Evolutionary conservation across 139 green algal genomes (phyloP).

Genomic region (Edaphochlamys debaryana): DNA sequence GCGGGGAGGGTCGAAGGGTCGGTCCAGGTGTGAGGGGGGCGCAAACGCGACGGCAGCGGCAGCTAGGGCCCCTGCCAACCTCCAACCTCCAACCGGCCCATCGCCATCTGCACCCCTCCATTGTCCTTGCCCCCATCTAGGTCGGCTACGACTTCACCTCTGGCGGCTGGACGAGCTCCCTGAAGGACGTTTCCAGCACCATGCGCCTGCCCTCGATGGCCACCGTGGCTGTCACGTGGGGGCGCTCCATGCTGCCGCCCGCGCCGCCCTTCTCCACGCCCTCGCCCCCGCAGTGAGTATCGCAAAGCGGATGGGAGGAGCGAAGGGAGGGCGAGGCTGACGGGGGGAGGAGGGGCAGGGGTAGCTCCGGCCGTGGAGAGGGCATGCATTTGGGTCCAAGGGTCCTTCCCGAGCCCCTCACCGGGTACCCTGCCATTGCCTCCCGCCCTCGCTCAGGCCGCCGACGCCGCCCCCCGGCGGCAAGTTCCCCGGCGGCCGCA

Average conservation of each 20-base stretch:
- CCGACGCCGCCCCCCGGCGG: too few species aligned
- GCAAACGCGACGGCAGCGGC: background rate
- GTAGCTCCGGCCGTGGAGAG: too few species aligned
- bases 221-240: background rate
- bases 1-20: too few species aligned
- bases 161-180: background rate
- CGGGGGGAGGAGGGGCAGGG: background rate
- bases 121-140: background rate
- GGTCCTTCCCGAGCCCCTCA: too few species aligned
- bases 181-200: background rate
- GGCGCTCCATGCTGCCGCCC: constrained; percentile 1
- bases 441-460: too few species aligned
- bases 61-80: background rate
- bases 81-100: background rate
- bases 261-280: constrained; percentile 2
- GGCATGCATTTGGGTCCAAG: background rate
- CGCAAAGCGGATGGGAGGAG: too few species aligned
- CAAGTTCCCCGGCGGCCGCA: too few species aligned
- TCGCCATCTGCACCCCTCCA: background rate
- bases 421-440: too few species aligned
- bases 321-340: too few species aligned
- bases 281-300: background rate
- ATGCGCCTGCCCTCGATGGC: background rate
- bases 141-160: constrained; percentile 20
- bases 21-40: too few species aligned